These are phyloP conservation scores for Lanmaoa rubissima DNA, from an alignment of 768 basidiomycete genomes.

Conservation along the genomic window DNA sequence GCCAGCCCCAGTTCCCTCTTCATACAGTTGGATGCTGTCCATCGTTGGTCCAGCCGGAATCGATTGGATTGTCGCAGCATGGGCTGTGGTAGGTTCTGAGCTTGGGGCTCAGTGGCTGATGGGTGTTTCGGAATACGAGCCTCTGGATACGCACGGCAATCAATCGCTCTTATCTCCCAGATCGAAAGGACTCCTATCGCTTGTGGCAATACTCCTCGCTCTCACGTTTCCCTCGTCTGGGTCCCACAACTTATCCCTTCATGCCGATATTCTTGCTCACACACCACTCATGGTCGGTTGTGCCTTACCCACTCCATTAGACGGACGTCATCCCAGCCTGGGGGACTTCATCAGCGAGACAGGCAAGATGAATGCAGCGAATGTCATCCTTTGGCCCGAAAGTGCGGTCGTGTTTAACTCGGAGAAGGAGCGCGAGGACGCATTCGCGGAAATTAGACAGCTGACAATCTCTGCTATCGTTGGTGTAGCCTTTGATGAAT, in stretches of 20 bases:
- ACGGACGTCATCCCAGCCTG: slow-evolving; percentile 46
- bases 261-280: slow-evolving; percentile 34
- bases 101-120: slow-evolving; percentile 57
- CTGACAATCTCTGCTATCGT: slow-evolving; percentile 39
- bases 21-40: slow-evolving; percentile 65
- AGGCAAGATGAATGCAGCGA: slow-evolving; percentile 43
- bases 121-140: slow-evolving; percentile 30
- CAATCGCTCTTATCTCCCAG: slow-evolving; percentile 18
- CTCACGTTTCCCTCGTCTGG: slow-evolving; percentile 60
- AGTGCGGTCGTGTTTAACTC: slow-evolving; percentile 67
- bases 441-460: slow-evolving; percentile 44
- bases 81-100: slow-evolving; percentile 66
- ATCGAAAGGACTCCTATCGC: slow-evolving; percentile 32
- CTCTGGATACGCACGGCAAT: not conserved
- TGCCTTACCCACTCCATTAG: slow-evolving; percentile 51
- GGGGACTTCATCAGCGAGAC: slow-evolving; percentile 65
- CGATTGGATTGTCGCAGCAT: slow-evolving; percentile 76
- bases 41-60: slow-evolving; percentile 55
- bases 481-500: slow-evolving; percentile 74
- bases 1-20: slow-evolving; percentile 48
- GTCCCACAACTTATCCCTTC: slow-evolving; percentile 37
- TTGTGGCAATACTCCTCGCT: slow-evolving; percentile 40
- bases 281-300: slow-evolving; percentile 68
- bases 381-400: slow-evolving; percentile 78
- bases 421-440: slow-evolving; percentile 44